These are phyloP conservation scores for Aspergillus glaucus DNA, from an alignment of 2,329 filamentous ascomycete species.

Conservation along the genomic window DNA sequence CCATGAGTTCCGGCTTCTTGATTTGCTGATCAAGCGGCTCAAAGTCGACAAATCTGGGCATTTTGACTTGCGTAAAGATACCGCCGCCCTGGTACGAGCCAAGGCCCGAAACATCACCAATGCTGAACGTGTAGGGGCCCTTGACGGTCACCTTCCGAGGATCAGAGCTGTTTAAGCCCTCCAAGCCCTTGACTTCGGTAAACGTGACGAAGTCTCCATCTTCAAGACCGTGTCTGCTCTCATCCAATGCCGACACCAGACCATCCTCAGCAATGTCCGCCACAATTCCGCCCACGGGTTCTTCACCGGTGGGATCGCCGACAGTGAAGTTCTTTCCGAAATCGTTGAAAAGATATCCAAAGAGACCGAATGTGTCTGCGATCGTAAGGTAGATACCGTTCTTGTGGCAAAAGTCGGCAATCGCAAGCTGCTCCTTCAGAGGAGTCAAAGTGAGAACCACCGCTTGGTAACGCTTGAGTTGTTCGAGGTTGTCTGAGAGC, in stretches of 20 bases:
- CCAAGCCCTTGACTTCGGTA: constrained; percentile 87
- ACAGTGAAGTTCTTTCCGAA: constrained; percentile 92
- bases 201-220: constrained; percentile 97
- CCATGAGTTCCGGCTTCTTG: constrained; percentile 79
- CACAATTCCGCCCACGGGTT: constrained; percentile 78
- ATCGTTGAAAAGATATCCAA: constrained; percentile 94
- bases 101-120: constrained; percentile 82
- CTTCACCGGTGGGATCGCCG: constrained; percentile 85
- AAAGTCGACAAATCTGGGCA: constrained; percentile 91
- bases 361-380: constrained; percentile 85
- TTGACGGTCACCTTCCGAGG: constrained; percentile 90
- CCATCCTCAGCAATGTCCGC: constrained; percentile 85
- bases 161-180: constrained; percentile 71
- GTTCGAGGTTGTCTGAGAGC: constrained; percentile 67
- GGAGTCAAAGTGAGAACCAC: constrained; percentile 83
- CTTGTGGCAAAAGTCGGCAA: constrained; percentile 88
- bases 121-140: constrained; percentile 94
- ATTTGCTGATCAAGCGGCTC: constrained; percentile 71
- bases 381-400: constrained; percentile 89
- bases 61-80: constrained; percentile 93
- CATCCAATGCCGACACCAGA: constrained; percentile 84
- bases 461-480: constrained; percentile 86
- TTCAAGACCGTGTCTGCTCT: constrained; percentile 89
- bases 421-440: constrained; percentile 70
- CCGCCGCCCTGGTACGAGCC: constrained; percentile 85